A percentile compares a stretch with the other conserved stretches of the same genome.
These are phyloP conservation scores for Alliaria petiolata DNA, from an alignment of 345 rosid genomes.

Conservation along the genomic window DNA sequence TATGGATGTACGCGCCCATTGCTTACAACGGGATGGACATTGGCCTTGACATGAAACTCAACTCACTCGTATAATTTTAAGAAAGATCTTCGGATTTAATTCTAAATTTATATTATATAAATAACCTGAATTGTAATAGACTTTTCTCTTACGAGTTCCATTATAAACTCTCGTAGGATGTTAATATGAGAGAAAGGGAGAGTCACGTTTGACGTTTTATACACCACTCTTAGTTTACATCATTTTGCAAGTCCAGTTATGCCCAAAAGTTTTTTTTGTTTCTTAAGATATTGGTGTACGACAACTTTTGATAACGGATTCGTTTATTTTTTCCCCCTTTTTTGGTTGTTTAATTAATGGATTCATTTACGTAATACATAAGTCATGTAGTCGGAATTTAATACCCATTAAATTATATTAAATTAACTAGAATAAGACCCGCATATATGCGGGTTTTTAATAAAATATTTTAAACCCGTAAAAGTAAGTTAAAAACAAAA, in stretches of 20 bases:
- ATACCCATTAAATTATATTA: no score
- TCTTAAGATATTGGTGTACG: not conserved
- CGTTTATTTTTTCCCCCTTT: not conserved
- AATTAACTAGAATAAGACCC: no score
- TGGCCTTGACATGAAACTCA: constrained; percentile 51
- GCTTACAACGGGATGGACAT: constrained; percentile 80
- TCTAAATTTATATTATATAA: not conserved
- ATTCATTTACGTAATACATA: no score
- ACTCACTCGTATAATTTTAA: constrained; percentile 10
- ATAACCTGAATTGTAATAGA: not conserved
- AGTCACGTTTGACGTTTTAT: constrained; percentile 2
- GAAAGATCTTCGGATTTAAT: not conserved
- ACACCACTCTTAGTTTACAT: not conserved
- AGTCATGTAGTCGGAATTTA: no score
- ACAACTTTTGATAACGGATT: not conserved
- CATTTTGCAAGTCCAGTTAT: constrained; percentile 1
- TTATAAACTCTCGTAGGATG: not conserved
- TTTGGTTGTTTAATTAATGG: not conserved
- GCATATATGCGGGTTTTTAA: no score
- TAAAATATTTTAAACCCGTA: no score
- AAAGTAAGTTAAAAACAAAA: no score
- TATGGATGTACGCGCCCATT: constrained; percentile 87
- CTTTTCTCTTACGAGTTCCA: not conserved
- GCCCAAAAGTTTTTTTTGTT: not conserved
- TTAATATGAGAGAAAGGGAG: not conserved